Evolutionary conservation across 345 rosid genomes (phyloP).

Genomic region (Rhodamnia rubescens): DNA sequence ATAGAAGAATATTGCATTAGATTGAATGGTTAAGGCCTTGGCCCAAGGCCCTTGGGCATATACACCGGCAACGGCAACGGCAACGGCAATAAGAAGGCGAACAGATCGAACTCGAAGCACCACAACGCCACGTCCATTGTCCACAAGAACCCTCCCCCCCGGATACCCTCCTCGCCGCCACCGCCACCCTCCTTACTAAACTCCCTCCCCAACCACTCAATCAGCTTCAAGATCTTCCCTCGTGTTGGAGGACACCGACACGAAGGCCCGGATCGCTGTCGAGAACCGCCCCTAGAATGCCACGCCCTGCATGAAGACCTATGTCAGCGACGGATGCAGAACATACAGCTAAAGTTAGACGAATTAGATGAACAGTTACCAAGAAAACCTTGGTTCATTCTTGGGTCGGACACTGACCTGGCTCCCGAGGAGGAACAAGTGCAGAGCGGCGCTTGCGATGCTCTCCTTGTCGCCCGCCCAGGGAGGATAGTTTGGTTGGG

Average conservation of each 20-base stretch:
- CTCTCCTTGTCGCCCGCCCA: too few species aligned
- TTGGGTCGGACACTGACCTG: slow-evolving; percentile 19
- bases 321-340: background rate
- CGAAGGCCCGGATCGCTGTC: slow-evolving; percentile 52
- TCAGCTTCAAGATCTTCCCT: slow-evolving; percentile 44
- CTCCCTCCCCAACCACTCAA: slow-evolving; percentile 56
- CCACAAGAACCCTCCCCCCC: slow-evolving; percentile 51
- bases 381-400: background rate
- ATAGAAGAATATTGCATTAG: background rate
- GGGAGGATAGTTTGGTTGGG: too few species aligned
- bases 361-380: background rate
- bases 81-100: slow-evolving; percentile 67
- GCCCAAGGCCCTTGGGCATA: slow-evolving; percentile 14
- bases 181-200: slow-evolving; percentile 8
- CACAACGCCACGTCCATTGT: slow-evolving; percentile 54
- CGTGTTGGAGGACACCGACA: slow-evolving; percentile 55
- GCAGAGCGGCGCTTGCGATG: too few species aligned
- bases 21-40: background rate
- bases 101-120: slow-evolving; percentile 51
- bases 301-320: slow-evolving; percentile 57
- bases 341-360: background rate
- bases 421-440: too few species aligned
- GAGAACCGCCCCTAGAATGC: slow-evolving; percentile 46
- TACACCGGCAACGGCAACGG: too few species aligned
- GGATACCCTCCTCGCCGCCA: slow-evolving; percentile 19